A percentile compares a stretch with the other conserved stretches of the same genome.
phyloP scores from a whole-genome alignment of 345 rosid species.

The Trapa bicornis region DNA sequence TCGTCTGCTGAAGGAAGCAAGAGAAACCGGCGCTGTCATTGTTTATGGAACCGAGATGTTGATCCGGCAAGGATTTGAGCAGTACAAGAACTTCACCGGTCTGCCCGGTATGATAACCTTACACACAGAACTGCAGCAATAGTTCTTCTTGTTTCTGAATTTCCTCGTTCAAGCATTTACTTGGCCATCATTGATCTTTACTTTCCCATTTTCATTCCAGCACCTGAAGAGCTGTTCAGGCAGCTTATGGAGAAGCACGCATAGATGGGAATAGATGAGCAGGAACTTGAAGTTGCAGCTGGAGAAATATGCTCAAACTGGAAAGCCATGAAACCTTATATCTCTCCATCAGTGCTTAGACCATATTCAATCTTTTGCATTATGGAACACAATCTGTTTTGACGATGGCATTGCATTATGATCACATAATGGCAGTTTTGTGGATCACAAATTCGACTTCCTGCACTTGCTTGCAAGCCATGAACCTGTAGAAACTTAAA shows the following conservation, averaged over 20 bases:
- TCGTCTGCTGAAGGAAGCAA: constrained; percentile 25
- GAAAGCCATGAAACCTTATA: too few species aligned
- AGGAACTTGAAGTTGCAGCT: neutral
- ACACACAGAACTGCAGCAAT: neutral
- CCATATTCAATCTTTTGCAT: neutral
- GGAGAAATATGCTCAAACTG: too few species aligned
- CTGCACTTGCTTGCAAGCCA: too few species aligned
- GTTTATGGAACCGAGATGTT: constrained; percentile 36
- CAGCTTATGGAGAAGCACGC: constrained; percentile 37
- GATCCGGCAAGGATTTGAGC: constrained; percentile 40
- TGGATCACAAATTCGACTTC: too few species aligned
- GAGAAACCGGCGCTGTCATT: constrained; percentile 22
- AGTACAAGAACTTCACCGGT: constrained; percentile 42
- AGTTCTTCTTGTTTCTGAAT: too few species aligned
- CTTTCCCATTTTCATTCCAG: constrained; percentile 11
- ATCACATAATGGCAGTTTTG: too few species aligned
- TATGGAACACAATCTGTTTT: neutral
- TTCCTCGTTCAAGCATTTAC: neutral
- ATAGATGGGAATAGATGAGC: constrained; percentile 3
- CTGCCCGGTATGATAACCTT: constrained; percentile 24
- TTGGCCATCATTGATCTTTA: neutral
- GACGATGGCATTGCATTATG: too few species aligned
- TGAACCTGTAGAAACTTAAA: too few species aligned
- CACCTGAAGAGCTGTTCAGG: constrained; percentile 37
- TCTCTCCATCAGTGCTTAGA: neutral